A percentile compares a stretch with the other conserved stretches of the same genome.
Conservation (phyloP, 1,139 yeast genomes). For the Zhuliangozyma parablackwelliae region DNA sequence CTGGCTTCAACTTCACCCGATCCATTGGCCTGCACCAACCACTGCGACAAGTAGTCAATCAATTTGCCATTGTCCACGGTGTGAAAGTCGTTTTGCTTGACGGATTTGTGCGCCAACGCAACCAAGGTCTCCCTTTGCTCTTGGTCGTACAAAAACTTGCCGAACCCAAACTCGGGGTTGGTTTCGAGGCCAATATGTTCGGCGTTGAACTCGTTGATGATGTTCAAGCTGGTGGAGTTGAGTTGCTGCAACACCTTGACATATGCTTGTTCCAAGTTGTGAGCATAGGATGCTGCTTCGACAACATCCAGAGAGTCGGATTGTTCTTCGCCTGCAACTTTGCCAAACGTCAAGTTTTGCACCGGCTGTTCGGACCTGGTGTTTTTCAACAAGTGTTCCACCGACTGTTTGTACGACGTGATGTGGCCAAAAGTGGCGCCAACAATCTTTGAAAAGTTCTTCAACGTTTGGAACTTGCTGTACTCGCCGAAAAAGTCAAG, state of each 20-base stretch:
- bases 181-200: constrained; percentile 41
- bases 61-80: constrained; percentile 45
- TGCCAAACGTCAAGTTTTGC: constrained; percentile 64
- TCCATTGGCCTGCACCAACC: constrained; percentile 52
- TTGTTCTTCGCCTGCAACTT: constrained; percentile 21
- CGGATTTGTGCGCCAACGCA: constrained; percentile 42
- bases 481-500: constrained; percentile 70
- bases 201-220: constrained; percentile 50
- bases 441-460: constrained; percentile 48
- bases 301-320: constrained; percentile 10
- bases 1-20: constrained; percentile 23
- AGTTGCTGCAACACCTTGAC: constrained; percentile 69
- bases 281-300: constrained; percentile 41
- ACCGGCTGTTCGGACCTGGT: constrained; percentile 50
- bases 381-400: constrained; percentile 51
- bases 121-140: constrained; percentile 48
- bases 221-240: constrained; percentile 39
- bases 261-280: constrained; percentile 71
- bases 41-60: constrained; percentile 58
- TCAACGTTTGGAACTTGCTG: constrained; percentile 43
- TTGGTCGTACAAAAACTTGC: constrained; percentile 60
- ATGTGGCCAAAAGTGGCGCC: constrained; percentile 57
- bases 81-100: constrained; percentile 47
- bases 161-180: constrained; percentile 85
- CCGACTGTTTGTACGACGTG: constrained; percentile 39